Base-by-base conservation (phyloP, 495 filamentous ascomycete species). In the Hypomontagnella monticulosa region DNA sequence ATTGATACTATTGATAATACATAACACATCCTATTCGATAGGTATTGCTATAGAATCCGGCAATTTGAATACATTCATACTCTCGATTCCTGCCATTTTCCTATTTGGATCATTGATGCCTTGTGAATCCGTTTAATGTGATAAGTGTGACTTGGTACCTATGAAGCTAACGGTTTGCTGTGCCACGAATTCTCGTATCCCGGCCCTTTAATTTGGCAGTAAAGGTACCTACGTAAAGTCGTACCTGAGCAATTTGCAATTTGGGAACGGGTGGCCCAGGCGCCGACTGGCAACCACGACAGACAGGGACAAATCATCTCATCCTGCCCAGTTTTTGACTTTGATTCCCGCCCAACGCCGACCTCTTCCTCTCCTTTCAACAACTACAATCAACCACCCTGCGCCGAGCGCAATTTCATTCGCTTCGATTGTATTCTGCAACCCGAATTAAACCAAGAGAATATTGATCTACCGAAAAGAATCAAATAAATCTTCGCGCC, bases 381-480 rank as follows among this genome's bases (percentile, higher is more conserved):
- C 61, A 36, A 41, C 44, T 56, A 68, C 66, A 63, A 59, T 58
- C 66, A 52, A 33, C 54, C 42, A 71, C 71, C 66, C 56, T 56
- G 71, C 69, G 71, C 69, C 50, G 66, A 61, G 69, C 69, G 71
- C 71, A 71, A 63, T 72, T 71, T 70, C 71, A 47, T 48, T 74
- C 71, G 60, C 53, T 74, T 50, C 56, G 53, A 60, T 60, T 63
- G 48, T 63, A 59, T 46, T 27, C 20, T 16, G 20, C 20, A 56
- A 27, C 15, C 12, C 11, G 36, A 42, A 42, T 19, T 19, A 15
- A 33, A 41, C 23, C 18, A 57, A 27, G 23, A 27, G 6, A 27
- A 27, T 27, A 60, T 63, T 52, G 6, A 30, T 42, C 40, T 33
- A 33, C 15, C 40, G 10, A 12, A 32, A 32, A 1, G 15, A 60